A percentile compares a stretch with the other conserved stretches of the same genome.
These are phyloP conservation scores for Penicillium occitanis DNA, from an alignment of 2,329 filamentous ascomycete genomes.

Conservation along the genomic window DNA sequence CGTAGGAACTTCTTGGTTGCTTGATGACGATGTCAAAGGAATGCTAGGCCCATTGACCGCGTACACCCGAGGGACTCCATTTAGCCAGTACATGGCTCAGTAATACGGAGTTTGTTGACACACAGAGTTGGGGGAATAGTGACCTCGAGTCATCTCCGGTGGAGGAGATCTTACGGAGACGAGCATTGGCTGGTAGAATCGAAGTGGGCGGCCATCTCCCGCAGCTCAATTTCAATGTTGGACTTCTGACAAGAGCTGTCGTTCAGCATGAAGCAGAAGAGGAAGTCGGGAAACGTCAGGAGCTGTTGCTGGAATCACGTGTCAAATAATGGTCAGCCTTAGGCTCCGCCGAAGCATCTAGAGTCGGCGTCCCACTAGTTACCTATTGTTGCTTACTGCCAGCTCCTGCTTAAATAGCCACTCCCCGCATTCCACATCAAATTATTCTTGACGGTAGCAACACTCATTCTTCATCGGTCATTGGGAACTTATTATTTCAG, in stretches of 20 bases:
- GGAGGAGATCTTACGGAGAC: constrained; percentile 26
- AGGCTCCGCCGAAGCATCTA: constrained; percentile 22
- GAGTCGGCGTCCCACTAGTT: constrained; percentile 11
- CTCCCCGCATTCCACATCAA: constrained; percentile 22
- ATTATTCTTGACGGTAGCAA: constrained; percentile 12
- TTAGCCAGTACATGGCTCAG: constrained; percentile 51
- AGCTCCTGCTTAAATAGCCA: constrained; percentile 14
- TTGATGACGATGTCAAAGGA: constrained; percentile 29
- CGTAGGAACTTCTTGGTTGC: constrained; percentile 26
- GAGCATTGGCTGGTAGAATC: constrained; percentile 25
- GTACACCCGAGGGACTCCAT: constrained; percentile 51
- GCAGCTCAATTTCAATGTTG: constrained; percentile 16
- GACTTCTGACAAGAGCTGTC: neutral
- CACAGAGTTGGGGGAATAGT: constrained; percentile 25
- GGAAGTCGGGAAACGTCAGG: neutral
- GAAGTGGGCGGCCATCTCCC: constrained; percentile 28
- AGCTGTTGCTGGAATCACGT: constrained; percentile 21
- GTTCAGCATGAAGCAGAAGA: neutral
- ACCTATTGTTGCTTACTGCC: neutral
- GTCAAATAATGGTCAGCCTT: constrained; percentile 7
- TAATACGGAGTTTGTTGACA: constrained; percentile 30
- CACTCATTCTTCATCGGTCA: constrained; percentile 2
- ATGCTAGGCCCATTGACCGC: constrained; percentile 48
- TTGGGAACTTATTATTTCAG: neutral
- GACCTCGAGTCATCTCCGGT: constrained; percentile 42